Conservation (phyloP, 2,329 filamentous ascomycete species). For the Fusarium succisae region DNA sequence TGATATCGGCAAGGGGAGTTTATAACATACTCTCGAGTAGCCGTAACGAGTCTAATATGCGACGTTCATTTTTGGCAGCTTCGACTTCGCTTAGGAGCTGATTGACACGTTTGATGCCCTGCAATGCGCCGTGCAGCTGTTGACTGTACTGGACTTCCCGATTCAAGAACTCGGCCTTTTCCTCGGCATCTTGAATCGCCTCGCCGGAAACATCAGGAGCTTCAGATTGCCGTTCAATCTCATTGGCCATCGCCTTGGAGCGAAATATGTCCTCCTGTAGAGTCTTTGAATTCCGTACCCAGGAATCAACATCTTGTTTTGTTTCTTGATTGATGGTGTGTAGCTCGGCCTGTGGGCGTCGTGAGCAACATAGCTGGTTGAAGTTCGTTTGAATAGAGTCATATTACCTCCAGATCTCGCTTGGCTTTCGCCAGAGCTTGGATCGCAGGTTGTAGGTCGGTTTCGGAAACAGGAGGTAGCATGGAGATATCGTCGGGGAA, state of each 20-base stretch:
- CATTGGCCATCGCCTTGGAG: slow-evolving; percentile 80
- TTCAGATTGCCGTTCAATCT: slow-evolving; percentile 82
- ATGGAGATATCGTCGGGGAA: slow-evolving; percentile 54
- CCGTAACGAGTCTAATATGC: slow-evolving; percentile 65
- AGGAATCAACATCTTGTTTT: slow-evolving; percentile 82
- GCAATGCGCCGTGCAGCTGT: slow-evolving; percentile 63
- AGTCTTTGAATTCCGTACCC: slow-evolving; percentile 85
- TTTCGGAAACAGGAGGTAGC: slow-evolving; percentile 50
- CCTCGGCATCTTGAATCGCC: slow-evolving; percentile 61
- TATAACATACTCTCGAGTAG: slow-evolving; percentile 62
- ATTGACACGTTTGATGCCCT: slow-evolving; percentile 65
- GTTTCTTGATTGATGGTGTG: slow-evolving; percentile 79
- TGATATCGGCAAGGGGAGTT: not conserved
- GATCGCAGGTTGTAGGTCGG: slow-evolving; percentile 52
- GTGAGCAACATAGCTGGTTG: slow-evolving; percentile 30
- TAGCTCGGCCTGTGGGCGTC: slow-evolving; percentile 65
- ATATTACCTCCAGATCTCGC: slow-evolving; percentile 51
- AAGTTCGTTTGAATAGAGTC: not conserved
- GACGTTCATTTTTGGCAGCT: slow-evolving; percentile 60
- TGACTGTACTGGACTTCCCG: slow-evolving; percentile 68
- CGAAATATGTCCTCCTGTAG: slow-evolving; percentile 86
- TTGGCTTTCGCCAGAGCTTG: slow-evolving; percentile 50
- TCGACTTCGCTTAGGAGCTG: slow-evolving; percentile 71
- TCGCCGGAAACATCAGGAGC: slow-evolving; percentile 64
- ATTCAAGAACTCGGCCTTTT: slow-evolving; percentile 64